Percentiles rank a stretch among this genome's conserved stretches.
These are phyloP conservation scores for Clitopilus hobsonii DNA, from an alignment of 768 basidiomycete genomes.

Conservation along the genomic window DNA sequence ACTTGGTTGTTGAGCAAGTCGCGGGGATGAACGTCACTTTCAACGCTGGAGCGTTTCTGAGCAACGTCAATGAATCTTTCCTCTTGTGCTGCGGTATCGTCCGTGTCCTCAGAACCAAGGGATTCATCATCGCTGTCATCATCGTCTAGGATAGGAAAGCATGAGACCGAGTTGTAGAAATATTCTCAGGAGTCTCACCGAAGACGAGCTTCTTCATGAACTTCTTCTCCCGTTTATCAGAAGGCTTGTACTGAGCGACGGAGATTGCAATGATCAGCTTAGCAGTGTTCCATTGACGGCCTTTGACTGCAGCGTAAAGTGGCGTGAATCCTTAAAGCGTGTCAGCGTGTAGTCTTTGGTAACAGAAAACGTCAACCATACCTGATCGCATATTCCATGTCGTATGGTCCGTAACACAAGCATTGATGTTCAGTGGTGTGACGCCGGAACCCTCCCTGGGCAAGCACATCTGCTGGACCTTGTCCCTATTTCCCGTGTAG, in stretches of 20 bases:
- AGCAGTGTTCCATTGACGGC: conserved; percentile 52
- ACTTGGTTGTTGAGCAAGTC: conserved; percentile 22
- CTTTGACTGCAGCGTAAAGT: conserved; percentile 42
- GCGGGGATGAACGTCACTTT: conserved; percentile 32
- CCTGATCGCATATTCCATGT: background rate
- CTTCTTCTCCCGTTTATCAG: conserved; percentile 24
- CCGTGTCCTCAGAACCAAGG: conserved; percentile 35
- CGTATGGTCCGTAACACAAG: conserved; percentile 19
- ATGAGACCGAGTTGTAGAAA: background rate
- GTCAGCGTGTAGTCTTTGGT: too few relatives aligned
- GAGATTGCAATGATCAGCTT: conserved; percentile 57
- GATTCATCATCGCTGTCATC: conserved; percentile 28
- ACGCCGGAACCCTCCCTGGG: conserved; percentile 19
- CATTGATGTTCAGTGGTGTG: conserved; percentile 40
- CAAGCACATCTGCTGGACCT: conserved; percentile 48
- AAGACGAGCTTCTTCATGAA: conserved; percentile 29
- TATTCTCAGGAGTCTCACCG: conserved; percentile 18
- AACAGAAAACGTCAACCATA: background rate
- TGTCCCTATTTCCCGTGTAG: conserved; percentile 44
- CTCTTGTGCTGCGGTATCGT: conserved; percentile 31
- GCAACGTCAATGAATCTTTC: conserved; percentile 50
- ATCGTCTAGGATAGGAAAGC: background rate
- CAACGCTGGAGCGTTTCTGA: conserved; percentile 38
- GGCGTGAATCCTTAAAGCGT: conserved; percentile 39
- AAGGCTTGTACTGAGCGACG: conserved; percentile 44